Conservation (phyloP, 306 rosid genomes). For the Luffa aegyptiaca region DNA sequence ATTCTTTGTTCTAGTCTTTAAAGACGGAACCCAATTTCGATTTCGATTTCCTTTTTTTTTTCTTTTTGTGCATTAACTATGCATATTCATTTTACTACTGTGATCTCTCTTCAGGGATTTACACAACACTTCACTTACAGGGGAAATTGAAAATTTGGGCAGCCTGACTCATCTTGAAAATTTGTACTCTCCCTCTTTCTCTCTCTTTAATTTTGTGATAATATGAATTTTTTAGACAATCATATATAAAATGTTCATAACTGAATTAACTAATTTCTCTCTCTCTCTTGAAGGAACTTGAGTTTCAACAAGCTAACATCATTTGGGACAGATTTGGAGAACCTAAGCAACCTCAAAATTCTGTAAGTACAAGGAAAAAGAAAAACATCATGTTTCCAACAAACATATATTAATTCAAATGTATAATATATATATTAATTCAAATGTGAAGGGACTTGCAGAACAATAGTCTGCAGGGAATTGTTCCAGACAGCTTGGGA, state of each 20-base stretch:
- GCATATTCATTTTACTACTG: neutral
- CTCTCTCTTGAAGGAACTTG: constrained; percentile 52
- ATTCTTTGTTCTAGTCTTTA: neutral
- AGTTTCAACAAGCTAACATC: constrained; percentile 72
- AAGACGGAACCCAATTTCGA: neutral
- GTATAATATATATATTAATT: neutral
- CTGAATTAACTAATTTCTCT: neutral
- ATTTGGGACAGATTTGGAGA: constrained; percentile 58
- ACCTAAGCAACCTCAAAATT: constrained; percentile 58
- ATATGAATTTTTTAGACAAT: neutral
- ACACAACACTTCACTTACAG: constrained; percentile 74
- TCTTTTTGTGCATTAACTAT: neutral
- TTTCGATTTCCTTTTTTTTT: neutral
- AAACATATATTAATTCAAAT: neutral
- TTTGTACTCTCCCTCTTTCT: constrained; percentile 39
- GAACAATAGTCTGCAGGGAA: constrained; percentile 56
- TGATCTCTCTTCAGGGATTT: constrained; percentile 49
- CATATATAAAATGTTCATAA: constrained; percentile 3
- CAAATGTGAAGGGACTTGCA: constrained; percentile 59
- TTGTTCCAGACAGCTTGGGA: constrained; percentile 82
- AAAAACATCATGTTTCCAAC: neutral
- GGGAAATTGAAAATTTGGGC: constrained; percentile 68
- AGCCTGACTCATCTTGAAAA: constrained; percentile 68
- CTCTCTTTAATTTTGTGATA: neutral
- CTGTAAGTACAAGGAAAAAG: constrained; percentile 36